Conservation (phyloP, 768 basidiomycete genomes). For the Leccinellum albellum region DNA sequence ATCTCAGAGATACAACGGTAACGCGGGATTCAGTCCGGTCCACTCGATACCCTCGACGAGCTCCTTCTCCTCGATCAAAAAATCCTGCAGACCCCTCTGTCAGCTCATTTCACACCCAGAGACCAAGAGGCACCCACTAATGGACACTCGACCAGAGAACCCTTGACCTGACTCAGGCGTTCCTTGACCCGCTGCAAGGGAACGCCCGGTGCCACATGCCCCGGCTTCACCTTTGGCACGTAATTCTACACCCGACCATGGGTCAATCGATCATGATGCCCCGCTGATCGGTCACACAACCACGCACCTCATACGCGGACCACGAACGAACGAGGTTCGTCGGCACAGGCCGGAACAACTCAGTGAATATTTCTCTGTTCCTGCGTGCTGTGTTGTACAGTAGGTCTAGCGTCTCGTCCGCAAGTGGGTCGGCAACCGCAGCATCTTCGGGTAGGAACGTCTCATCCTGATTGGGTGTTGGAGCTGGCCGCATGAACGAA, state of each 20-base stretch:
- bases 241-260: conserved; percentile 48
- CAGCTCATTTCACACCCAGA: conserved; percentile 2
- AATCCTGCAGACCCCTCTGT: conserved; percentile 50
- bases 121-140: conserved; percentile 42
- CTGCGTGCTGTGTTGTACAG: conserved; percentile 69
- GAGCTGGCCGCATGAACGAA: conserved; percentile 78
- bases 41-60: conserved; percentile 71
- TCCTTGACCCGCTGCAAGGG: conserved; percentile 69
- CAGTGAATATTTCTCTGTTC: conserved; percentile 84
- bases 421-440: conserved; percentile 75
- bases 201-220: conserved; percentile 75
- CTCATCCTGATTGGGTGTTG: conserved; percentile 66
- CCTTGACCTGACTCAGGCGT: conserved; percentile 64
- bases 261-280: conserved; percentile 5
- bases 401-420: conserved; percentile 52
- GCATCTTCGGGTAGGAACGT: conserved; percentile 53
- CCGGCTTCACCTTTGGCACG: conserved; percentile 70
- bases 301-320: conserved; percentile 67
- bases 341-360: conserved; percentile 83
- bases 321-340: conserved; percentile 78
- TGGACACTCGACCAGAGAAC: conserved; percentile 73
- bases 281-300: conserved; percentile 23
- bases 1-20: conserved; percentile 70
- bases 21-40: conserved; percentile 68
- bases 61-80: conserved; percentile 76